These are phyloP conservation scores for Coleophoma eucalyptorum DNA, from an alignment of 2,329 filamentous ascomycete genomes.

Conservation along the genomic window DNA sequence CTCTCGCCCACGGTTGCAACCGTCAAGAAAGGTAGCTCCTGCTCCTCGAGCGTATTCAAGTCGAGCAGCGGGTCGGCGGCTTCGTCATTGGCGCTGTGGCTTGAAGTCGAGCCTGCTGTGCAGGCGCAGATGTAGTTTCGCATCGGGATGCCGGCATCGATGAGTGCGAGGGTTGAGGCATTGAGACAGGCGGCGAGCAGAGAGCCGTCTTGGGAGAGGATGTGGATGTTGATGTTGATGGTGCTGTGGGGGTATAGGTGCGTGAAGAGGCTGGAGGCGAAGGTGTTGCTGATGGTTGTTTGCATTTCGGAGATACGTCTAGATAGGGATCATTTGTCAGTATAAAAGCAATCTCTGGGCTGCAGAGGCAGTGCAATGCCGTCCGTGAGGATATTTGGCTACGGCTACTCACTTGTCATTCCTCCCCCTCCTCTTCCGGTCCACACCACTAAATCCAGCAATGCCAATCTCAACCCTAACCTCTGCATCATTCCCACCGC, in stretches of 20 bases:
- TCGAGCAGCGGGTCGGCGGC: slow-evolving; percentile 74
- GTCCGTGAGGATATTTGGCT: background rate
- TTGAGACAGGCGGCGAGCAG: slow-evolving; percentile 88
- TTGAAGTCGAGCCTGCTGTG: slow-evolving; percentile 76
- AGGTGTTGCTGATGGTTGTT: slow-evolving; percentile 72
- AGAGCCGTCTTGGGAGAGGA: slow-evolving; percentile 86
- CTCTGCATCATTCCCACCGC: slow-evolving; percentile 50
- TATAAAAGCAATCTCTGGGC: background rate
- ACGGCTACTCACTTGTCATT: slow-evolving; percentile 67
- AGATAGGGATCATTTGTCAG: background rate
- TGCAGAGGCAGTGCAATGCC: too few species aligned
- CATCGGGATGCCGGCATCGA: slow-evolving; percentile 96
- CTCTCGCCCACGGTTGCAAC: slow-evolving; percentile 73
- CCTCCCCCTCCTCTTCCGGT: slow-evolving; percentile 71
- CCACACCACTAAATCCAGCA: slow-evolving; percentile 83
- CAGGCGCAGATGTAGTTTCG: slow-evolving; percentile 85
- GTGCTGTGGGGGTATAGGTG: slow-evolving; percentile 86
- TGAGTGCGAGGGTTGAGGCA: slow-evolving; percentile 82
- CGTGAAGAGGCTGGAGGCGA: slow-evolving; percentile 74
- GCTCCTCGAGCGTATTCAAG: slow-evolving; percentile 75
- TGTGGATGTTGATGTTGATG: slow-evolving; percentile 79
- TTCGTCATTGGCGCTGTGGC: slow-evolving; percentile 62
- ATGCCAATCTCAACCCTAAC: slow-evolving; percentile 80
- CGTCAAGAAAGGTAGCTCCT: slow-evolving; percentile 85
- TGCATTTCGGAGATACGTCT: slow-evolving; percentile 81